Conservation (phyloP, 768 basidiomycete species). For the Leucocoprinus leucothites region DNA sequence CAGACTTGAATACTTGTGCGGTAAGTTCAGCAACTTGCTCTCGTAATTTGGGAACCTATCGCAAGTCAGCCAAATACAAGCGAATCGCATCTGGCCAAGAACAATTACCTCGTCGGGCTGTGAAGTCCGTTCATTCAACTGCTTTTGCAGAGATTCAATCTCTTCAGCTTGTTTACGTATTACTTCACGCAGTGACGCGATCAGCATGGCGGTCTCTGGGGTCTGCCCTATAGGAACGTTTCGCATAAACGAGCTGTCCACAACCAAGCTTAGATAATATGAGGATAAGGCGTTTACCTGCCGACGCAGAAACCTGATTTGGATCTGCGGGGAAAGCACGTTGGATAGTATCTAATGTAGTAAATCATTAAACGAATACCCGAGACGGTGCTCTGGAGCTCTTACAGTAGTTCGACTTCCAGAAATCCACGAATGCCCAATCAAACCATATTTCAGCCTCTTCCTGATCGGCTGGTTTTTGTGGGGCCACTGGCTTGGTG, state of each 20-base stretch:
- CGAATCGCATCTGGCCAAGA: conserved; percentile 7
- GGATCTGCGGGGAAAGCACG: conserved; percentile 70
- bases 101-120: conserved; percentile 36
- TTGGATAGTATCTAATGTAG: conserved; percentile 64
- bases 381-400: neutral
- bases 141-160: conserved; percentile 63
- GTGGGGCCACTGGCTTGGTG: conserved; percentile 25
- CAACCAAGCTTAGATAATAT: conserved; percentile 1
- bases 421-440: conserved; percentile 97
- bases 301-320: conserved; percentile 54
- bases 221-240: conserved; percentile 47
- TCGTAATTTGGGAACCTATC: conserved; percentile 43
- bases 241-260: neutral
- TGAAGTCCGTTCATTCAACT: conserved; percentile 41
- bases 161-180: conserved; percentile 81
- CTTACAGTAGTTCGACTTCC: conserved; percentile 97
- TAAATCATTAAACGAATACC: neutral
- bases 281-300: conserved; percentile 39
- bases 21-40: conserved; percentile 45
- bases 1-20: conserved; percentile 44
- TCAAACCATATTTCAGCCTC: conserved; percentile 96
- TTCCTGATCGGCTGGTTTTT: conserved; percentile 41
- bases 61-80: neutral
- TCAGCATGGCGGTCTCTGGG: conserved; percentile 76
- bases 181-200: conserved; percentile 80